These are phyloP conservation scores for Boechera divaricarpa DNA, from an alignment of 345 rosid species.

Conservation along the genomic window DNA sequence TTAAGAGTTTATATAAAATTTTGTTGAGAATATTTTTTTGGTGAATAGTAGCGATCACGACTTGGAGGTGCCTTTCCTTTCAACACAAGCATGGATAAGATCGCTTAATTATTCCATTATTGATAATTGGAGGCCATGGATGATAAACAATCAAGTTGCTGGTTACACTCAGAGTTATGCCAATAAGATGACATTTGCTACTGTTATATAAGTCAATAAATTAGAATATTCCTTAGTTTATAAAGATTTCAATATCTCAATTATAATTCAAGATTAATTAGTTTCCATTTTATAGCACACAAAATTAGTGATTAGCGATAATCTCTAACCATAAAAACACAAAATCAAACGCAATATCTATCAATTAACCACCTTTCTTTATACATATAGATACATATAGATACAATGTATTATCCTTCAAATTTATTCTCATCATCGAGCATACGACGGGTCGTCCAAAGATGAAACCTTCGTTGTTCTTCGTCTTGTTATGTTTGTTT, in stretches of 20 bases:
- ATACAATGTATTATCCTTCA: slow-evolving; percentile 8
- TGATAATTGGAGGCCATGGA: slow-evolving; percentile 68
- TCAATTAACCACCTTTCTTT: slow-evolving; percentile 42
- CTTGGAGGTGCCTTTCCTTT: slow-evolving; percentile 46
- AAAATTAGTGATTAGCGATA: slow-evolving; percentile 9
- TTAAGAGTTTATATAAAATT: too few species aligned
- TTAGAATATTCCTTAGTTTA: not conserved
- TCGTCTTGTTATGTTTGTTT: slow-evolving; percentile 36
- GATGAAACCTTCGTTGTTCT: slow-evolving; percentile 30
- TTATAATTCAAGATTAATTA: not conserved
- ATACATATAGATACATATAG: not conserved
- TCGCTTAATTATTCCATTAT: slow-evolving; percentile 53
- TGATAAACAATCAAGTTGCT: slow-evolving; percentile 54
- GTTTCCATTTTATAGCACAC: slow-evolving; percentile 6
- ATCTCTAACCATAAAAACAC: slow-evolving; percentile 22
- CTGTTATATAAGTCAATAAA: slow-evolving; percentile 26
- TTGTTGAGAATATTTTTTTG: not conserved
- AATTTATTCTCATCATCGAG: not conserved
- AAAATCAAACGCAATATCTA: slow-evolving; percentile 32
- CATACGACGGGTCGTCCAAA: slow-evolving; percentile 15
- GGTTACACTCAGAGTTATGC: slow-evolving; percentile 55
- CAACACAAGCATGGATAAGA: slow-evolving; percentile 65
- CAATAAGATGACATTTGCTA: slow-evolving; percentile 51
- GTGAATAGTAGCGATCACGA: slow-evolving; percentile 66
- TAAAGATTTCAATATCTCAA: not conserved